Percentiles rank a stretch among this genome's conserved stretches.
Evolutionary conservation across 805 yeast species (phyloP).

Genomic region (Nakazawaea wickerhamii): DNA sequence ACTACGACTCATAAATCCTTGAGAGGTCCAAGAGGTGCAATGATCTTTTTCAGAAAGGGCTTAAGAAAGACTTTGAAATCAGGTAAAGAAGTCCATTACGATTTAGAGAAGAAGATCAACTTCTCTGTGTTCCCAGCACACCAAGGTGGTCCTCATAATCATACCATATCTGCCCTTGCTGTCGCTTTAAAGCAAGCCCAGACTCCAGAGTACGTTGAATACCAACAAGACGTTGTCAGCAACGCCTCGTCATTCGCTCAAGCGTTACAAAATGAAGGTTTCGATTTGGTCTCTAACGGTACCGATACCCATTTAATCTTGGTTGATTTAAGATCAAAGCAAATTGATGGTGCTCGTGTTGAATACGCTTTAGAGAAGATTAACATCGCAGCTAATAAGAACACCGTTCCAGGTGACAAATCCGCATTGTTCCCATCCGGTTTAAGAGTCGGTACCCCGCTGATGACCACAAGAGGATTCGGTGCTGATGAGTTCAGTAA

Average conservation of each 20-base stretch:
- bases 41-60: conserved; percentile 96
- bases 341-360: conserved; percentile 93
- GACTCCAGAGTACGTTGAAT: conserved; percentile 80
- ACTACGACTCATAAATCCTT: conserved; percentile 97
- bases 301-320: conserved; percentile 93
- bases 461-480: conserved; percentile 96
- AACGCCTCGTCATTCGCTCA: conserved; percentile 77
- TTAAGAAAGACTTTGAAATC: conserved; percentile 75
- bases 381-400: conserved; percentile 93
- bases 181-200: conserved; percentile 91
- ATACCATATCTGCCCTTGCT: conserved; percentile 93
- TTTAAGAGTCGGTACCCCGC: conserved; percentile 95
- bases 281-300: conserved; percentile 82
- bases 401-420: conserved; percentile 94
- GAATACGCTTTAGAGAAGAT: conserved; percentile 85
- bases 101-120: conserved; percentile 86
- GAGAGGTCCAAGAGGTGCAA: conserved; percentile 98
- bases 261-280: conserved; percentile 60
- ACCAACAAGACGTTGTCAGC: conserved; percentile 76
- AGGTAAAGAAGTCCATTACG: conserved; percentile 82
- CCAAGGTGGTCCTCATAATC: conserved; percentile 99
- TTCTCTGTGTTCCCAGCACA: conserved; percentile 99
- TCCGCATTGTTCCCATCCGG: conserved; percentile 97
- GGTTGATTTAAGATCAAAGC: conserved; percentile 71
- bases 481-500: conserved; percentile 68